Base-by-base conservation (phyloP, 2,329 filamentous ascomycete genomes). In the Dactylella cylindrospora region DNA sequence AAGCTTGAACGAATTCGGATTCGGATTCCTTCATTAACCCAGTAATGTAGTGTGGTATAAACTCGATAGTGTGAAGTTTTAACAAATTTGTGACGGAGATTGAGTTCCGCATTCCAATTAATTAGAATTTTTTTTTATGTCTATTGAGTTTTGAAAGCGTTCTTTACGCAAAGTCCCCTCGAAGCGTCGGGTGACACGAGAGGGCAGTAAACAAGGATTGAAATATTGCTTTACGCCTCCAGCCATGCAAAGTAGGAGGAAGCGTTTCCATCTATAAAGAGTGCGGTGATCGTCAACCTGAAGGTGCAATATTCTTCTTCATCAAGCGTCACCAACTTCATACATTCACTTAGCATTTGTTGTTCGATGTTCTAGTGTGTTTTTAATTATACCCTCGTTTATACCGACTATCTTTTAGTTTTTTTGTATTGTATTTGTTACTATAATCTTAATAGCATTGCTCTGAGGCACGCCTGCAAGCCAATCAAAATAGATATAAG, bases 321-420 rank as follows among this genome's bases (percentile, higher is more conserved):
- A 61, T 32, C 29, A 35, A 46, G 32, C 47, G 53, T 49, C 46
- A 43, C 41, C 31, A 39, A 43, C 47, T 53, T 26, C 22, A 9
- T 44, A 49, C 47, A 44, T 28, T 61, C 47, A 25, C 40, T 60
- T 60, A 40, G 46, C n/a, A 46, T 26, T 53, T 38, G 29, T 28
- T 17, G 13, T 47, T 26, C 22, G 15, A 31, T 38, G 25, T 32
- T 51, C 51, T 36, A 9, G 23, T 25, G 33, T 31, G n/a, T 29
- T 52, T 36, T 10, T 46, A 15, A 28, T 31, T 26, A 20, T 22
- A n/a, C n/a, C n/a, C n/a, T n/a, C n/a, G n/a, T n/a, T n/a, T n/a
- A 26, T 22, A 40, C 41, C 7, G 26, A 49, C 52, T 44, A 22
- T 49, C 52, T 5, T 53, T 61, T 44, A 23, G n/a, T 39, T 26